phyloP scores from a whole-genome alignment of 1,284 basidiomycete genomes.

The Macrocystidia cucumis region DNA sequence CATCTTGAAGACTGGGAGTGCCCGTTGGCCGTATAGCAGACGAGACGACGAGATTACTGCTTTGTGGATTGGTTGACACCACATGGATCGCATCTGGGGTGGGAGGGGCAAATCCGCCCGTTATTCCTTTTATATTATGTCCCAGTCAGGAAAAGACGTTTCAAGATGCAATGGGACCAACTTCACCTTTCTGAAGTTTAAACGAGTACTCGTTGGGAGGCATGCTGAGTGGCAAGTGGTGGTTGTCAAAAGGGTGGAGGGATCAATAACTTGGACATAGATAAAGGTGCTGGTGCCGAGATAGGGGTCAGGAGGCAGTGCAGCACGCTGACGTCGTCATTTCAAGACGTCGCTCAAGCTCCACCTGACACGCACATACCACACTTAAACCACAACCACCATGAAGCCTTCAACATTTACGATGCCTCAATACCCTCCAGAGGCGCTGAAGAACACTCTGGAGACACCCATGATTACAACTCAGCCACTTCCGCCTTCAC shows the following conservation, averaged over 20 bases:
- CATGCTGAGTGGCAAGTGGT: constrained; percentile 16
- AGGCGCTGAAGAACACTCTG: neutral
- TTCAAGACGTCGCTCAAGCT: too few species aligned
- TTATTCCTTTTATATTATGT: constrained; percentile 44
- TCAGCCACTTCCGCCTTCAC: neutral
- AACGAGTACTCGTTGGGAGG: constrained; percentile 27
- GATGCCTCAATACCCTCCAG: neutral
- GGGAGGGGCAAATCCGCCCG: constrained; percentile 67
- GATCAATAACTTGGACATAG: neutral
- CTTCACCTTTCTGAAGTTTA: constrained; percentile 30
- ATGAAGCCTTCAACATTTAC: neutral
- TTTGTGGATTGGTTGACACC: constrained; percentile 32
- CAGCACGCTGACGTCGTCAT: neutral
- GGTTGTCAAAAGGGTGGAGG: too few species aligned
- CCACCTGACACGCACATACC: too few species aligned
- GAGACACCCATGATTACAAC: neutral
- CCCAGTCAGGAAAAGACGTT: constrained; percentile 2
- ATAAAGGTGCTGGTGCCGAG: neutral
- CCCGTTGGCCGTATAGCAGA: constrained; percentile 41
- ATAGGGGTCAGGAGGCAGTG: neutral
- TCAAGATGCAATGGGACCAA: too few species aligned
- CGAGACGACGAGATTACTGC: constrained; percentile 34
- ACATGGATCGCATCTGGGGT: constrained; percentile 48
- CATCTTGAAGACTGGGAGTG: constrained; percentile 32
- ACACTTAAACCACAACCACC: neutral